Evolutionary conservation across 1,284 basidiomycete genomes (phyloP).

Genomic region (Melampsora americana): DNA sequence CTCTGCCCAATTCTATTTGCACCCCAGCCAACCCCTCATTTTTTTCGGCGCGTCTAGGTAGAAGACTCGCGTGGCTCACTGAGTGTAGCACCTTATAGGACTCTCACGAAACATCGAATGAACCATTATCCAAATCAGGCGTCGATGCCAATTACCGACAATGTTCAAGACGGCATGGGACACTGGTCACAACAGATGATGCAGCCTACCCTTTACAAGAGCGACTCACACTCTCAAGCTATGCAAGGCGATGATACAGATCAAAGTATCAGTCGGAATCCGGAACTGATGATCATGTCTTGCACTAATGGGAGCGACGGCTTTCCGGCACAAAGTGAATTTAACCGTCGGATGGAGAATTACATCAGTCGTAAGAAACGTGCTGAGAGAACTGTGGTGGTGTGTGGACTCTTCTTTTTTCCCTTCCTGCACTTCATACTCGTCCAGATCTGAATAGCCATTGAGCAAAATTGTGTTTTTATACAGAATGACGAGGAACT

Average conservation of each 20-base stretch:
- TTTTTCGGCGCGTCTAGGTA: not conserved
- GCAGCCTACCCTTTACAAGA: not conserved
- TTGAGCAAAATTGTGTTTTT: not conserved
- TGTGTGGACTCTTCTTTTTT: conserved; percentile 18
- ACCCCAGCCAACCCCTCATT: not conserved
- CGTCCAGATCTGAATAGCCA: not conserved
- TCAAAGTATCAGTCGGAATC: not conserved
- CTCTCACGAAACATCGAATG: not conserved
- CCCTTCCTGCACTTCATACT: not conserved
- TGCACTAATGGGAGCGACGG: conserved; percentile 42
- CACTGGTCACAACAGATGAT: conserved; percentile 3
- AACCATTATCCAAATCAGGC: not conserved
- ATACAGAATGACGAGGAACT: conserved; percentile 35
- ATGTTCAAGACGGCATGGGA: not conserved
- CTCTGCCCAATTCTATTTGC: not conserved
- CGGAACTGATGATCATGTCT: conserved; percentile 29
- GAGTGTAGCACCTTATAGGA: not conserved
- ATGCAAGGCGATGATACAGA: not conserved
- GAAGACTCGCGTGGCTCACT: not conserved
- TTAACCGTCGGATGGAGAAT: conserved; percentile 38
- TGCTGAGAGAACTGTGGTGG: conserved; percentile 41
- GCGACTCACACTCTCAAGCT: not conserved
- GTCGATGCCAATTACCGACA: not conserved
- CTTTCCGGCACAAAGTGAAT: conserved; percentile 34
- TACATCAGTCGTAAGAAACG: conserved; percentile 41